Conservation (phyloP, 1,284 basidiomycete species). For the Agaricales sp. region DNA sequence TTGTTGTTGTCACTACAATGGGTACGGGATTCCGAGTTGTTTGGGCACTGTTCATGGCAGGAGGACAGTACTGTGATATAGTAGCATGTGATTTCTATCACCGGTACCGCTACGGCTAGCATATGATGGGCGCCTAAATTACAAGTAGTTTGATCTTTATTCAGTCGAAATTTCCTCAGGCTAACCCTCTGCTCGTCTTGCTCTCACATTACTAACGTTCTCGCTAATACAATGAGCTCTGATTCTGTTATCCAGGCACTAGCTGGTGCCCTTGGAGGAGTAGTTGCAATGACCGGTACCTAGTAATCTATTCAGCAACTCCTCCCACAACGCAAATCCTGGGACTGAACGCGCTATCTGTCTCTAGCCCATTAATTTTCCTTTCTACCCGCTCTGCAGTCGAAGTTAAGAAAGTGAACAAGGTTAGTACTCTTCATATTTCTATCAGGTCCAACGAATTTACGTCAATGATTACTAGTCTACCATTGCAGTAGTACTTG, state of each 20-base stretch:
- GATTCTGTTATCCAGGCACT: conserved; percentile 87
- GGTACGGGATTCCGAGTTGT: too few species aligned
- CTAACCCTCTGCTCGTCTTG: too few species aligned
- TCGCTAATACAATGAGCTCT: conserved; percentile 31
- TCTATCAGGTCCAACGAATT: too few species aligned
- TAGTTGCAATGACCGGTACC: conserved; percentile 79
- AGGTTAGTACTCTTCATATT: conserved; percentile 46
- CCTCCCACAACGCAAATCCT: conserved; percentile 3
- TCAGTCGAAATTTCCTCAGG: too few species aligned
- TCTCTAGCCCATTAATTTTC: conserved; percentile 84
- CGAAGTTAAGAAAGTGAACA: conserved; percentile 69
- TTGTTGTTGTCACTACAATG: too few species aligned
- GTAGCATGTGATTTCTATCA: too few species aligned
- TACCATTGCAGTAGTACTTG: conserved; percentile 51
- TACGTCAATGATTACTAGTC: conserved; percentile 34
- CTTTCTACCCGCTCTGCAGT: conserved; percentile 92
- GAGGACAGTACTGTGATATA: too few species aligned
- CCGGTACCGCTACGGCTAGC: too few species aligned
- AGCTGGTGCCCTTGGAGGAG: conserved; percentile 86
- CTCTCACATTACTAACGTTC: too few species aligned
- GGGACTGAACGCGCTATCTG: background rate
- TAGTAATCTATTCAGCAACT: conserved; percentile 45
- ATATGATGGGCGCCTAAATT: too few species aligned
- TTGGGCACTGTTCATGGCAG: too few species aligned
- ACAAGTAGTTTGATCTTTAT: too few species aligned